Evolutionary conservation across 2,329 filamentous ascomycete species (phyloP).

Genomic region (Aspergillus brunneoviolaceus): DNA sequence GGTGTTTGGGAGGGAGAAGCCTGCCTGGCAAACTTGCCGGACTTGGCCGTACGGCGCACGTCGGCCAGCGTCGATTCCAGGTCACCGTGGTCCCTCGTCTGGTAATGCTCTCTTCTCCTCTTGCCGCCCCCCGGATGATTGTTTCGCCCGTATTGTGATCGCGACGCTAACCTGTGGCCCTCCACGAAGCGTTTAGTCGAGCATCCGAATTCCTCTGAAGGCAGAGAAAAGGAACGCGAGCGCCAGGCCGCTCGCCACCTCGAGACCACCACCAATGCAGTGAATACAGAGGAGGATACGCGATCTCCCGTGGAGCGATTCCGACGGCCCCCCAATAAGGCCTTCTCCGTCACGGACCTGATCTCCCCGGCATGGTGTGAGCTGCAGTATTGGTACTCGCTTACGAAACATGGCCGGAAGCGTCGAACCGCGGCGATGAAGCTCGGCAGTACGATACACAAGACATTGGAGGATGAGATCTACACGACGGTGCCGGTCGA

Average conservation of each 20-base stretch:
- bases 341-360: constrained; percentile 83
- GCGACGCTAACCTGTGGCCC: constrained; percentile 59
- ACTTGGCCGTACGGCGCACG: constrained; percentile 22
- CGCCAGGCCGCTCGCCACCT: constrained; percentile 27
- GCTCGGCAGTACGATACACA: constrained; percentile 74
- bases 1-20: constrained; percentile 41
- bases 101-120: constrained; percentile 25
- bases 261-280: constrained; percentile 25
- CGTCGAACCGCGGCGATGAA: constrained; percentile 80
- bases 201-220: constrained; percentile 41
- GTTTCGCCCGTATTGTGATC: not conserved
- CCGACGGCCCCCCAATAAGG: constrained; percentile 71
- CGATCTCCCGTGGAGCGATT: constrained; percentile 73
- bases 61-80: constrained; percentile 25
- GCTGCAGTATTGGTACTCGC: constrained; percentile 84
- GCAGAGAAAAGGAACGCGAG: constrained; percentile 34
- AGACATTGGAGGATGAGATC: constrained; percentile 80
- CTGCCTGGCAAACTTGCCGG: constrained; percentile 24
- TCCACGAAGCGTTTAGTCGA: constrained; percentile 61
- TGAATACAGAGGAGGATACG: constrained; percentile 39
- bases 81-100: constrained; percentile 28
- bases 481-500: constrained; percentile 74
- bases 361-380: constrained; percentile 94
- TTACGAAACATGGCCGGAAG: constrained; percentile 74
- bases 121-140: constrained; percentile 25